These are phyloP conservation scores for Eucalyptus curtisii DNA, from an alignment of 345 rosid species.

Conservation along the genomic window DNA sequence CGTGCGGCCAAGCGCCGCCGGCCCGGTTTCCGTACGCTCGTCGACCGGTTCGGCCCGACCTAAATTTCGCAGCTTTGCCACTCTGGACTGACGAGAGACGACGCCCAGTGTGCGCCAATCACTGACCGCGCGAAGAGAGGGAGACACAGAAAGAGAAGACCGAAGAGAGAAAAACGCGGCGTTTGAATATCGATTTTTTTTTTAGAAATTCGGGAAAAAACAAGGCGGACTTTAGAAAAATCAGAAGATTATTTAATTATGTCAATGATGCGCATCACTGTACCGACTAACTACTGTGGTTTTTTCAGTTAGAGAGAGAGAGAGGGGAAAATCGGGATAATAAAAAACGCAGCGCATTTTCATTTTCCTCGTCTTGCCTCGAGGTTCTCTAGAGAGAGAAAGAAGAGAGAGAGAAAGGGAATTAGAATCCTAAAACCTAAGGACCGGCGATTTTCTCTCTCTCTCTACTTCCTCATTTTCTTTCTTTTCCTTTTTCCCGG, in stretches of 20 bases:
- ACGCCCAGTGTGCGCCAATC: background rate
- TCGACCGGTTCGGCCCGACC: background rate
- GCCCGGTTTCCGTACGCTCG: background rate
- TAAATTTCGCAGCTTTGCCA: background rate
- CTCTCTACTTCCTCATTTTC: background rate
- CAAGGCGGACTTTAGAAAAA: background rate
- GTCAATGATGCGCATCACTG: background rate
- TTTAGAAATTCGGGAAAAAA: background rate
- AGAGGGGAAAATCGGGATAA: background rate
- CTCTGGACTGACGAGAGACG: background rate
- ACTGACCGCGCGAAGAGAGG: background rate
- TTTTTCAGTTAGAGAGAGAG: background rate
- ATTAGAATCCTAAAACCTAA: background rate
- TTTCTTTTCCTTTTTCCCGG: background rate
- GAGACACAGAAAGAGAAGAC: background rate
- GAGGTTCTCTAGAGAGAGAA: background rate
- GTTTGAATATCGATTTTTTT: background rate
- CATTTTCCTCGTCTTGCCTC: background rate
- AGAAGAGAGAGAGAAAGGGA: background rate
- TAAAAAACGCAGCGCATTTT: background rate
- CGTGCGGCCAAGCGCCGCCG: background rate
- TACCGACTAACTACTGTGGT: background rate
- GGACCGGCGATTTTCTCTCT: background rate
- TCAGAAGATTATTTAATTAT: background rate
- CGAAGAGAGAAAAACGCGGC: background rate